Evolutionary conservation across 2,329 filamentous ascomycete genomes (phyloP).

Genomic region (Teratosphaeria viscida): DNA sequence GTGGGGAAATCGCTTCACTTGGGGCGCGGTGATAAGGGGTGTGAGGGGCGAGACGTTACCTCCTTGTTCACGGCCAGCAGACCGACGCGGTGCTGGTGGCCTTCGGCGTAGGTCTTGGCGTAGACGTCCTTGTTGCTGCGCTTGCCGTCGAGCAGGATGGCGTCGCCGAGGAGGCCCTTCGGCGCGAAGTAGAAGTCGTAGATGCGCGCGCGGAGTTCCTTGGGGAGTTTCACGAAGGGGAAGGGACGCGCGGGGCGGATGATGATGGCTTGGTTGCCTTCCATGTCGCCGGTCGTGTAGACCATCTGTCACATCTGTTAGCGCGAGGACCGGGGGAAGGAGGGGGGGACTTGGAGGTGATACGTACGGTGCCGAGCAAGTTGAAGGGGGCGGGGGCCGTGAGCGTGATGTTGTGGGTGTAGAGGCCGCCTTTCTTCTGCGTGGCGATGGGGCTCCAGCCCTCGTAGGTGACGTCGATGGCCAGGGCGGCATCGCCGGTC

Average conservation of each 20-base stretch:
- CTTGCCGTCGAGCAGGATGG: conserved; percentile 23
- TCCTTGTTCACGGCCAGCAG: conserved; percentile 25
- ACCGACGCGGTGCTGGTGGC: conserved; percentile 22
- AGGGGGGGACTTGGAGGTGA: background rate
- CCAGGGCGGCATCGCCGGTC: conserved; percentile 7
- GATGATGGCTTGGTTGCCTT: conserved; percentile 26
- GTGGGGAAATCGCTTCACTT: background rate
- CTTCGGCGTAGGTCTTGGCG: conserved; percentile 23
- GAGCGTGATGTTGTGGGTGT: conserved; percentile 22
- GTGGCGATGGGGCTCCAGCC: conserved; percentile 12
- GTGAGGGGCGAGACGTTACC: conserved; percentile 6
- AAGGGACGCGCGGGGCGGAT: conserved; percentile 26
- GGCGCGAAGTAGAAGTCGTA: conserved; percentile 22
- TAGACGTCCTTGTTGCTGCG: conserved; percentile 18
- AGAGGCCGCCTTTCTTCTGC: conserved; percentile 13
- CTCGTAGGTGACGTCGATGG: conserved; percentile 18
- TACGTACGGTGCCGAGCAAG: conserved; percentile 22
- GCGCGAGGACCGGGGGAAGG: background rate
- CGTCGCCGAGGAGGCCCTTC: conserved; percentile 13
- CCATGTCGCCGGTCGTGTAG: conserved; percentile 21
- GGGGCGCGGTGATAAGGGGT: too few relatives aligned
- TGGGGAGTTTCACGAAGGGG: conserved; percentile 21
- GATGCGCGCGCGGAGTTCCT: conserved; percentile 20
- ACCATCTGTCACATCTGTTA: conserved; percentile 5
- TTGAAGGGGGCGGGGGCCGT: conserved; percentile 22